Conservation (phyloP, 2,329 filamentous ascomycete species). For the Colletotrichum somersetense region DNA sequence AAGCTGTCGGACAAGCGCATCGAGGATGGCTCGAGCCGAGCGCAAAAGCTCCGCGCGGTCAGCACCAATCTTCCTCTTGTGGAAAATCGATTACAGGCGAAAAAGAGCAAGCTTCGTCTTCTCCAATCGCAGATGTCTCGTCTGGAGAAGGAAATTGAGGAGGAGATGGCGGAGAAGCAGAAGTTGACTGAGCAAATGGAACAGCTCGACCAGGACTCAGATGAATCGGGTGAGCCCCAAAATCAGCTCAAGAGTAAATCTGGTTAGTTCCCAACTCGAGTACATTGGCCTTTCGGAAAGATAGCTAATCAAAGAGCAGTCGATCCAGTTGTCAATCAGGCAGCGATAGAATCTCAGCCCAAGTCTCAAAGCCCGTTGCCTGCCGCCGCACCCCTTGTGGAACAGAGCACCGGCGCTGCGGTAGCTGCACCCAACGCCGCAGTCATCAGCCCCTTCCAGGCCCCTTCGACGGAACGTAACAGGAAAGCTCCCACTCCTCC, state of each 20-base stretch:
- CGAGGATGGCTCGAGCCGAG: constrained; percentile 38
- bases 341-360: constrained; percentile 3
- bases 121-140: constrained; percentile 61
- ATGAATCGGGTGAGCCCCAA: constrained; percentile 25
- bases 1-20: constrained; percentile 43
- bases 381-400: neutral
- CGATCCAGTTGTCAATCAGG: constrained; percentile 24
- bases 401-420: neutral
- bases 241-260: constrained; percentile 36
- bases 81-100: constrained; percentile 56
- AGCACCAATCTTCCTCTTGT: constrained; percentile 56
- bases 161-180: constrained; percentile 52
- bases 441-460: neutral
- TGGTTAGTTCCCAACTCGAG: constrained; percentile 17
- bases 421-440: neutral
- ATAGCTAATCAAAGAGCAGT: constrained; percentile 10
- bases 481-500: neutral
- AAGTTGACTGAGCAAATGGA: constrained; percentile 49
- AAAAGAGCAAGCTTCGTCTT: constrained; percentile 61
- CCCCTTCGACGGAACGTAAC: constrained; percentile 3
- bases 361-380: constrained; percentile 8
- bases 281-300: neutral
- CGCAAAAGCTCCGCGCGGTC: constrained; percentile 51
- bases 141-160: constrained; percentile 62
- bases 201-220: constrained; percentile 33